Percentiles rank a stretch among this genome's conserved stretches.
Conservation (phyloP, 2,329 filamentous ascomycete genomes). For the Colletotrichum coccodes region DNA sequence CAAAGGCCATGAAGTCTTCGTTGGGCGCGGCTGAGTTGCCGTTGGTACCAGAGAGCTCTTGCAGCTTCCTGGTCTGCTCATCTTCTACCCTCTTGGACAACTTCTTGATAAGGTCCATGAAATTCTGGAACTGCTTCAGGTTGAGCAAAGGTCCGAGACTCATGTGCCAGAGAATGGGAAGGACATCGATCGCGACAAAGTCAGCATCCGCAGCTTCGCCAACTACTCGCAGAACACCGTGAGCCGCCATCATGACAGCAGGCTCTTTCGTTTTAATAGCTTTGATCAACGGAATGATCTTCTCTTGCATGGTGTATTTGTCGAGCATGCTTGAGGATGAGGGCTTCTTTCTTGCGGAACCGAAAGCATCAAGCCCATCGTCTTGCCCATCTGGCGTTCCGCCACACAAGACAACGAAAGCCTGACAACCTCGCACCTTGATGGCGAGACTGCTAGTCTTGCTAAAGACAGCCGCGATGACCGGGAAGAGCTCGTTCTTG, state of each 20-base stretch:
- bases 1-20: slow-evolving; percentile 78
- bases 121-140: slow-evolving; percentile 86
- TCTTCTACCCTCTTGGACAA: slow-evolving; percentile 85
- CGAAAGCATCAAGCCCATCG: slow-evolving; percentile 82
- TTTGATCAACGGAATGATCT: slow-evolving; percentile 89
- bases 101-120: slow-evolving; percentile 88
- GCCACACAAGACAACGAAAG: slow-evolving; percentile 89
- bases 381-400: slow-evolving; percentile 68
- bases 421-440: slow-evolving; percentile 91
- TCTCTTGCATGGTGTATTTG: slow-evolving; percentile 98
- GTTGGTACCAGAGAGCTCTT: slow-evolving; percentile 77
- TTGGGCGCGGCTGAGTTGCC: slow-evolving; percentile 60
- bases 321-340: slow-evolving; percentile 83
- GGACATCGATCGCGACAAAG: slow-evolving; percentile 89
- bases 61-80: slow-evolving; percentile 88
- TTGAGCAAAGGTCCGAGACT: slow-evolving; percentile 89
- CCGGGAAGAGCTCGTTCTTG: slow-evolving; percentile 95
- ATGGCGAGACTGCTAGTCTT: slow-evolving; percentile 94
- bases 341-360: slow-evolving; percentile 66
- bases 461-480: slow-evolving; percentile 89
- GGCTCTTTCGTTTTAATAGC: slow-evolving; percentile 98
- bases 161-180: slow-evolving; percentile 93
- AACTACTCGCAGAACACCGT: slow-evolving; percentile 86
- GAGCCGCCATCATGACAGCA: slow-evolving; percentile 93
- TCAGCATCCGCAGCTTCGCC: slow-evolving; percentile 86